Evolutionary conservation across 768 basidiomycete genomes (phyloP), one percentile per base, ranked within the genome.

Genomic region (Termitomyces sp.): DNA sequence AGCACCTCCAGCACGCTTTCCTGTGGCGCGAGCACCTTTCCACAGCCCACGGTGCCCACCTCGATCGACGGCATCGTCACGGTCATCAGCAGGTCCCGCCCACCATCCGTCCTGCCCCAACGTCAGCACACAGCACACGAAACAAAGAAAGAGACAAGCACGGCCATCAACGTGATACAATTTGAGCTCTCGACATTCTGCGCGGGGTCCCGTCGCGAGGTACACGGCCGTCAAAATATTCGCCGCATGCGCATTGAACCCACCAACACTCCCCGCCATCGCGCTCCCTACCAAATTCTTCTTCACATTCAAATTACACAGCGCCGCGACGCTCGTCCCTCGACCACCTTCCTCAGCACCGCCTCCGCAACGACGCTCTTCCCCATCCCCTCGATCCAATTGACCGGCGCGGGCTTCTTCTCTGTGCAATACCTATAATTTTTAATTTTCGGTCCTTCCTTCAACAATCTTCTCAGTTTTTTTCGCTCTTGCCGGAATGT

Each of bases 391-490:
- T 98, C 96, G 61, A 98, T 98, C 97, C 97, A 99, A 75, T 98
- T 99, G 74, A 99, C 97, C 46, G 97, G 97, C 10, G 97, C 92
- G 0, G 97, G 92, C 76, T 99, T 99, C 87, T 99, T 99, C 76
- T 99, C 97, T 62, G 94, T 99, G 77, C 97, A 98, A 71, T 98
- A 99, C 71, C n/a, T n/a, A n/a, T n/a, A n/a, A n/a, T n/a, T n/a
- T n/a, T n/a, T n/a, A n/a, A n/a, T n/a, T n/a, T n/a, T n/a, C n/a
- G n/a, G n/a, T n/a, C n/a, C n/a, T n/a, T n/a, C n/a, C n/a, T n/a
- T n/a, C n/a, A n/a, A n/a, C n/a, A n/a, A n/a, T n/a, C n/a, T n/a
- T n/a, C n/a, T n/a, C n/a, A n/a, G n/a, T n/a, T n/a, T n/a, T 32
- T 32, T 32, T 32, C 2, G 32, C 10, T 32, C 32, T 32, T 32